Percentiles rank a stretch among this genome's conserved stretches.
Evolutionary conservation across 257 asterid species (phyloP).

Genomic region (Nicotiana paniculata): DNA sequence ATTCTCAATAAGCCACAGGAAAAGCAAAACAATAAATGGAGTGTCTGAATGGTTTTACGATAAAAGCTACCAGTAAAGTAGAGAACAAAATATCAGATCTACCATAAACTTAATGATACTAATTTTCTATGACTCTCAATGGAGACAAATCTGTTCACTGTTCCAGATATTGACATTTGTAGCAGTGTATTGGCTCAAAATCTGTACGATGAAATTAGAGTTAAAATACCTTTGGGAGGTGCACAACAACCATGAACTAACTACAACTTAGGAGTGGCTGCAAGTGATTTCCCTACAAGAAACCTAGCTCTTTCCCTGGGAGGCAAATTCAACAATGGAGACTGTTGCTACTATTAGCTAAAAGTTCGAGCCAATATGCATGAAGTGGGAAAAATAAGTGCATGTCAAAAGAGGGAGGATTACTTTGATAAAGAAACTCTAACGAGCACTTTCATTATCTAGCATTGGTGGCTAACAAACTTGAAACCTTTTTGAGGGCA

Average conservation of each 20-base stretch:
- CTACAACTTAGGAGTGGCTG: background rate
- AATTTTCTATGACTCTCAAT: background rate
- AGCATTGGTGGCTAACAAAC: background rate
- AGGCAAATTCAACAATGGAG: conserved; percentile 1
- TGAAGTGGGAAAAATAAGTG: background rate
- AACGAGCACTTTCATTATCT: background rate
- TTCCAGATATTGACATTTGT: background rate
- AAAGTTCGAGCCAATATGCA: background rate
- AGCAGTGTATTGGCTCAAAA: conserved; percentile 1
- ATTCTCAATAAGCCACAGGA: background rate
- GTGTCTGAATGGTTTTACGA: background rate
- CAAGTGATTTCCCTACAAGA: background rate
- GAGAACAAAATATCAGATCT: background rate
- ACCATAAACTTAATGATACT: background rate
- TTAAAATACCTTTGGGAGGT: background rate
- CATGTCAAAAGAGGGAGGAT: background rate
- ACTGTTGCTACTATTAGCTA: background rate
- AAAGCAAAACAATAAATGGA: background rate
- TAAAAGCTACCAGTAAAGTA: background rate
- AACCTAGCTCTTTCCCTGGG: background rate
- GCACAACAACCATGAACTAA: background rate
- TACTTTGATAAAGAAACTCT: background rate
- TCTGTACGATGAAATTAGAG: background rate
- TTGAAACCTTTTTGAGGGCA: background rate
- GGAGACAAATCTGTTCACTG: background rate